These are phyloP conservation scores for Neoarthrinium moseri DNA, from an alignment of 2,329 filamentous ascomycete species.

Conservation along the genomic window DNA sequence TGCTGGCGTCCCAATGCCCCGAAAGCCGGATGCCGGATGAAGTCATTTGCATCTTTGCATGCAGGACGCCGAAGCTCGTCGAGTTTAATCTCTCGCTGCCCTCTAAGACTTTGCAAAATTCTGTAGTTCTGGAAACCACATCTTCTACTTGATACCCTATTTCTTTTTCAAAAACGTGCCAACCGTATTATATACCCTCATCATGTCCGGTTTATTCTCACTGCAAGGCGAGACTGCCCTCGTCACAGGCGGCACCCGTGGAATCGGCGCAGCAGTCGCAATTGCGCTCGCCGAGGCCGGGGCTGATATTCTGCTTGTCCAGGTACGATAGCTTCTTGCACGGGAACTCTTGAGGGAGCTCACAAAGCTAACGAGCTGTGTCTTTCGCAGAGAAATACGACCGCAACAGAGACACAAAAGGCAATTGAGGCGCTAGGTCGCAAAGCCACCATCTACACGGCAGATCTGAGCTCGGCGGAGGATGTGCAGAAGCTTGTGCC, in stretches of 20 bases:
- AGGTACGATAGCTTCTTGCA: slow-evolving; percentile 20
- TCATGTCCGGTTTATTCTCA: slow-evolving; percentile 41
- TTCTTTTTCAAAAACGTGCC: no score
- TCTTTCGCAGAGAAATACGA: not conserved
- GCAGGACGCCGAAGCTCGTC: no score
- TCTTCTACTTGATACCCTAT: no score
- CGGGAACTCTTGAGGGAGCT: not conserved
- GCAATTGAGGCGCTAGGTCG: slow-evolving; percentile 6
- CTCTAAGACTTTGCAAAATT: no score
- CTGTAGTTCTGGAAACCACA: no score
- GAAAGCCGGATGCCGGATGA: no score
- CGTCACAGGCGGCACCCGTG: slow-evolving; percentile 56
- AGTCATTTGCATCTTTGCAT: no score
- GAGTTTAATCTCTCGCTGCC: no score
- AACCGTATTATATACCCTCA: not conserved
- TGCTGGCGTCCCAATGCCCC: no score
- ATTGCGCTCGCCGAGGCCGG: slow-evolving; percentile 58
- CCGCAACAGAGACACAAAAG: slow-evolving; percentile 7
- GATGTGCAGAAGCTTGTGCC: slow-evolving; percentile 20
- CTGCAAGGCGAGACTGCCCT: slow-evolving; percentile 56
- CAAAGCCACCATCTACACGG: slow-evolving; percentile 6
- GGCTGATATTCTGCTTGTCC: slow-evolving; percentile 54
- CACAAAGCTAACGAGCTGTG: not conserved
- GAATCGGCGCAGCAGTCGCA: slow-evolving; percentile 57
- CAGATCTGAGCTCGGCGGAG: slow-evolving; percentile 20